A percentile compares a stretch with the other conserved stretches of the same genome.
These are phyloP conservation scores for Globisporangium canariense DNA, from an alignment of 352 stramenopile genomes.

Conservation along the genomic window DNA sequence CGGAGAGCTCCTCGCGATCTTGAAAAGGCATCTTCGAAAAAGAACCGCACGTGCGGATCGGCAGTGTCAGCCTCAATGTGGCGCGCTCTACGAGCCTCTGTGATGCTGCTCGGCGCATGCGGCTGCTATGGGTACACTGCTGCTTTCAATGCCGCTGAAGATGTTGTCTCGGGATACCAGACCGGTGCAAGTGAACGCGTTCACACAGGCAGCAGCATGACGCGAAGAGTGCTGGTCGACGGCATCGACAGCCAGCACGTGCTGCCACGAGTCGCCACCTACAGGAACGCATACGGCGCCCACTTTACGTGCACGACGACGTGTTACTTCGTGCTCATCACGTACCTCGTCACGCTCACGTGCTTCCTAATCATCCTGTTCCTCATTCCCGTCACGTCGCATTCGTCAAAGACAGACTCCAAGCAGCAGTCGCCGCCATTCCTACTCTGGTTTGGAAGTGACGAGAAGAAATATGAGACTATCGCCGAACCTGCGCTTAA, in stretches of 20 bases:
- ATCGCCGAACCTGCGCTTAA: not conserved
- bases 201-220: not conserved
- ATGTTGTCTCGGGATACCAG: not conserved
- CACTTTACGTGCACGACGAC: conserved; percentile 43
- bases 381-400: conserved; percentile 34
- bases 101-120: not conserved
- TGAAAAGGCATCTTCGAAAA: conserved; percentile 7
- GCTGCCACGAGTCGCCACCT: conserved; percentile 30
- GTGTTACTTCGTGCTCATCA: conserved; percentile 38
- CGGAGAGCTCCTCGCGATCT: not conserved
- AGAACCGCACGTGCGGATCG: not conserved
- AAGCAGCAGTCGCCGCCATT: conserved; percentile 22
- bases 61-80: not conserved
- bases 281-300: conserved; percentile 58
- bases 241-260: conserved; percentile 4
- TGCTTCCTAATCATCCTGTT: conserved; percentile 37
- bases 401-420: conserved; percentile 9
- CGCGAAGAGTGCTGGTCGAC: not conserved
- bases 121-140: not conserved
- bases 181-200: not conserved
- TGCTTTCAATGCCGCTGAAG: not conserved
- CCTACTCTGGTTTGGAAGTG: conserved; percentile 28
- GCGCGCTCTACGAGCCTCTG: not conserved
- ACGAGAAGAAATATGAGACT: not conserved
- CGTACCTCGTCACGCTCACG: conserved; percentile 30